Base-by-base conservation (phyloP, 331 rosid species). In the Cydonia oblonga region DNA sequence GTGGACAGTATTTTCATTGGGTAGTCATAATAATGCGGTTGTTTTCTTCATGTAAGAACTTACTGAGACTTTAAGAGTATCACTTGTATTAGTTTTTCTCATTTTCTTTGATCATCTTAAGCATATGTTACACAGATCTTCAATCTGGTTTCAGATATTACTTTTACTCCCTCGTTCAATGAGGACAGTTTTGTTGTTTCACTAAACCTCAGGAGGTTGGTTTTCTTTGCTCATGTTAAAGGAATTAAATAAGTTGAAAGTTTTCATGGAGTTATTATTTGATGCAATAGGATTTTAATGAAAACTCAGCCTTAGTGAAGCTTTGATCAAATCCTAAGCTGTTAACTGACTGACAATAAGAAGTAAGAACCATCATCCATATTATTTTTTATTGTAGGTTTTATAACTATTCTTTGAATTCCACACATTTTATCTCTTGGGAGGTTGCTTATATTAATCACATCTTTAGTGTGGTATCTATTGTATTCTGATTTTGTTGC, bases 401-500 rank as follows among this genome's bases (percentile, higher is more conserved):
- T 52, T 35, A 73, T 76, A 28, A 42, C 23, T 30, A 56, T 71
- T 57, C 30, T 69, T 26, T 15, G 64, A 29, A 65, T 72, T 12
- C 49, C n/a, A 24, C 65, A 26, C 35, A 60, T 61, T 23, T 40
- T 11, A 13, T 29, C 22, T 76, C 61, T 70, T 66, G 70, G 61
- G 53, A 75, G 30, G 24, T 56, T 12, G 30, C 35, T 49, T 49
- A 7, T 60, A 38, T 28, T 12, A 40, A 12, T 73, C 51, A 71
- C 71, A 61, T 63, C 33, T 68, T 79, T 26, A 68, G 56, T 40
- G 49, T 56, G 60, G 60, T 75, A 28, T 74, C 44, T 56, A 35
- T 71, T 63, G 35, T 71, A 66, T 64, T 29, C 69, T 83, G 76
- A 85, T 73, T 75, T 68, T 71, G 75, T 9, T 35, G 42, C 64